Conservation (phyloP, 1,139 yeast species). For the Candida neerlandica region DNA sequence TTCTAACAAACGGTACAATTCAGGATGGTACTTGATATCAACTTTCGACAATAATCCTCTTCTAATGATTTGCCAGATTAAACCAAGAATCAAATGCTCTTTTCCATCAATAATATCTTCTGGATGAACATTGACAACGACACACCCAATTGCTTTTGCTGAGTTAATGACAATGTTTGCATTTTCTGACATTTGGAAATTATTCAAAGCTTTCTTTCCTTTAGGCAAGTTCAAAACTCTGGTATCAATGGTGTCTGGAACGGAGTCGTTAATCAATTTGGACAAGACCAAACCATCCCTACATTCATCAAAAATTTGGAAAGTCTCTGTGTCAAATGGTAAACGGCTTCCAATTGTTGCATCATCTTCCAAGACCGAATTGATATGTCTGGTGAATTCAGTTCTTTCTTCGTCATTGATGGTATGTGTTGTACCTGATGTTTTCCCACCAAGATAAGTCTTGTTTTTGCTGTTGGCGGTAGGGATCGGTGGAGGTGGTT, state of each 20-base stretch:
- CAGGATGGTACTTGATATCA: slow-evolving; percentile 96
- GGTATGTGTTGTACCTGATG: slow-evolving; percentile 94
- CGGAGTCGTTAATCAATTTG: slow-evolving; percentile 93
- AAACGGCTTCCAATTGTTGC: slow-evolving; percentile 78
- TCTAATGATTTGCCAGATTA: slow-evolving; percentile 98
- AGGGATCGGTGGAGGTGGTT: slow-evolving; percentile 38
- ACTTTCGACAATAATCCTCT: slow-evolving; percentile 92
- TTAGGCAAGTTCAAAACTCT: slow-evolving; percentile 92
- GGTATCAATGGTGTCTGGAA: slow-evolving; percentile 97
- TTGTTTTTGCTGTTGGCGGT: slow-evolving; percentile 62
- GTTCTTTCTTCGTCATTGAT: slow-evolving; percentile 96
- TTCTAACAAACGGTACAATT: slow-evolving; percentile 87
- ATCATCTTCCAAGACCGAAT: slow-evolving; percentile 90
- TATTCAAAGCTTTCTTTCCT: slow-evolving; percentile 74
- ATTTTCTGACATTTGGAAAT: slow-evolving; percentile 94
- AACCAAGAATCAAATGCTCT: slow-evolving; percentile 92
- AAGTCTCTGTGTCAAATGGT: slow-evolving; percentile 92
- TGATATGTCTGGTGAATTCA: slow-evolving; percentile 95
- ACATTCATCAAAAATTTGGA: slow-evolving; percentile 96
- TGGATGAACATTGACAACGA: slow-evolving; percentile 95
- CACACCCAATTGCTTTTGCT: slow-evolving; percentile 98
- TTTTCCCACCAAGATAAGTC: slow-evolving; percentile 76
- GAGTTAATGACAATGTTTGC: slow-evolving; percentile 97
- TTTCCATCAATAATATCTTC: slow-evolving; percentile 97
- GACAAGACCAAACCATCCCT: slow-evolving; percentile 93